These are phyloP conservation scores for Oryza brachyantha DNA, from an alignment of 176 grass and related monocot species.

Conservation along the genomic window DNA sequence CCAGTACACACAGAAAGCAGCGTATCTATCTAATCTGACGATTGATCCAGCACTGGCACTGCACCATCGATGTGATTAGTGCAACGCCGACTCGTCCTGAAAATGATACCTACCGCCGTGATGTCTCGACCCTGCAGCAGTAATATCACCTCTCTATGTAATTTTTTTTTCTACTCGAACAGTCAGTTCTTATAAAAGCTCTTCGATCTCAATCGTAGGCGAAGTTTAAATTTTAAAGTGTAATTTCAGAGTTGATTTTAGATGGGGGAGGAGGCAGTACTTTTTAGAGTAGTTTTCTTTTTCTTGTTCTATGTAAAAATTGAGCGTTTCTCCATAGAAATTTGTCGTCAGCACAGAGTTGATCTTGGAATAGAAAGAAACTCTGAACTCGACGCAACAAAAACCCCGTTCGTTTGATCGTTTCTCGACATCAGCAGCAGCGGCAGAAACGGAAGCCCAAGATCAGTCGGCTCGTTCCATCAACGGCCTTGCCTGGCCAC, in stretches of 20 bases:
- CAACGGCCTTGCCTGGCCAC: background rate
- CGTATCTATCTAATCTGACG: background rate
- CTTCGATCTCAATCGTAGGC: too few species aligned
- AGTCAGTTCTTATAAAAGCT: too few species aligned
- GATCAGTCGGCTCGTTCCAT: background rate
- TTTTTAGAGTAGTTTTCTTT: too few species aligned
- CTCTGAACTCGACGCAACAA: background rate
- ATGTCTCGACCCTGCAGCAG: background rate
- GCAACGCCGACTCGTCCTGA: constrained; percentile 1
- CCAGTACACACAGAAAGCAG: background rate
- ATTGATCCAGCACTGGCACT: background rate
- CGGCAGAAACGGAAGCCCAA: background rate
- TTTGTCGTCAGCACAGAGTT: too few species aligned
- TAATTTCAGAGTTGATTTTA: too few species aligned
- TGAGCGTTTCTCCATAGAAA: too few species aligned
- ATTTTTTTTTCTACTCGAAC: too few species aligned
- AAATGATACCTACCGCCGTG: background rate
- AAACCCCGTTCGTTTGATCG: background rate
- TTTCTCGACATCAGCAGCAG: background rate
- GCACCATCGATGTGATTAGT: background rate
- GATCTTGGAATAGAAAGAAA: background rate
- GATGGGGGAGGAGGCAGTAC: too few species aligned
- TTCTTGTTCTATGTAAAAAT: too few species aligned
- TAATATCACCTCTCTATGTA: too few species aligned
- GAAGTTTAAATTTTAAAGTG: too few species aligned